A percentile compares a stretch with the other conserved stretches of the same genome.
Conservation (phyloP, 139 green algal genomes). For the Tetradesmus lagerheimii region DNA sequence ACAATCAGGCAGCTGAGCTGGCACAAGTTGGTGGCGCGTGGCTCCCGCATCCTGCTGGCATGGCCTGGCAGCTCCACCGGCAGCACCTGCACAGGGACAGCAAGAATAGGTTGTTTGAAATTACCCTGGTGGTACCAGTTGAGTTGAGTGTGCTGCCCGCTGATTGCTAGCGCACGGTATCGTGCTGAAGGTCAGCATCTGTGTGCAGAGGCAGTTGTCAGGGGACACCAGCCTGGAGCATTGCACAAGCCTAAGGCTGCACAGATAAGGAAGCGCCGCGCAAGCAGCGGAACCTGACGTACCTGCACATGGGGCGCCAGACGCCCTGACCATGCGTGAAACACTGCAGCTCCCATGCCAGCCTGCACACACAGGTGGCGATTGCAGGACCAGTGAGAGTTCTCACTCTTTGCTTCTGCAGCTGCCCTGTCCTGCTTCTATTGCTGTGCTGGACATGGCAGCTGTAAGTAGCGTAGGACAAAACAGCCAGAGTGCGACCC, state of each 20-base stretch:
- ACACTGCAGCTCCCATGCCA: conserved; percentile 65
- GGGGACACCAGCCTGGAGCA: no score
- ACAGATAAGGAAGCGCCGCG: no score
- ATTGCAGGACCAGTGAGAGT: not conserved
- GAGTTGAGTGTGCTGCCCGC: no score
- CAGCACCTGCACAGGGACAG: conserved; percentile 52
- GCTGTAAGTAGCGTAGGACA: no score
- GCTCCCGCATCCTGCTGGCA: conserved; percentile 56
- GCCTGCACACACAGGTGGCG: conserved; percentile 31
- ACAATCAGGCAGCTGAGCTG: conserved; percentile 49
- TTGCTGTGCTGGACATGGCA: not conserved
- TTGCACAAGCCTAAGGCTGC: no score
- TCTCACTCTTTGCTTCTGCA: not conserved
- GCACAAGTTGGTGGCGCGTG: conserved; percentile 12
- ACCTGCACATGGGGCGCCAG: conserved; percentile 44
- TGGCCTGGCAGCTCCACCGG: conserved; percentile 68
- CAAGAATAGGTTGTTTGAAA: no score
- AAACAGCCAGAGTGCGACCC: not conserved
- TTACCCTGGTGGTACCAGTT: no score
- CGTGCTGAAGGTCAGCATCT: no score
- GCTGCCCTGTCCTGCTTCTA: not conserved
- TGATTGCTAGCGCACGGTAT: no score
- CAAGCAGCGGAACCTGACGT: not conserved
- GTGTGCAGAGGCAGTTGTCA: no score
- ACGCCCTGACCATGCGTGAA: conserved; percentile 51